Conservation (phyloP, 345 rosid genomes). For the Aegle marmelos region DNA sequence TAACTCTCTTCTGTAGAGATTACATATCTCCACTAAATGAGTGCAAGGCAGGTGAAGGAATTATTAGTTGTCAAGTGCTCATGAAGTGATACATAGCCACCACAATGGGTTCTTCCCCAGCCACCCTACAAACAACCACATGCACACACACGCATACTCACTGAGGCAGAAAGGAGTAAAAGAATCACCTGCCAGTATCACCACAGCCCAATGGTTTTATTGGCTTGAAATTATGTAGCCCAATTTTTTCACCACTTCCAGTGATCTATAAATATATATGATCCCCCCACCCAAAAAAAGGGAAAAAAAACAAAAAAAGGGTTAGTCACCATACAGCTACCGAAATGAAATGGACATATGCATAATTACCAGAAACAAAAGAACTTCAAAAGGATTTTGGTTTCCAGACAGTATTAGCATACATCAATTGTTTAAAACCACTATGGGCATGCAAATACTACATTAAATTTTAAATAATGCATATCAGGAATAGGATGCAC, state of each 20-base stretch:
- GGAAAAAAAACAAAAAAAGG: neutral
- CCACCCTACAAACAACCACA: neutral
- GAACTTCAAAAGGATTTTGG: neutral
- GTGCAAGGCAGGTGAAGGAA: neutral
- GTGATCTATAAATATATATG: conserved; percentile 48
- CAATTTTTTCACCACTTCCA: conserved; percentile 62
- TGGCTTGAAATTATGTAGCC: conserved; percentile 88
- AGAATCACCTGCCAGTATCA: conserved; percentile 88
- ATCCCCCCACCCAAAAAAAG: neutral
- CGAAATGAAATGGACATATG: neutral
- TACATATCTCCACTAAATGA: no score
- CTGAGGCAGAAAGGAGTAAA: neutral
- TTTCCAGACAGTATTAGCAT: neutral
- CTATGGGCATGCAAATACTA: neutral
- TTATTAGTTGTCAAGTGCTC: neutral
- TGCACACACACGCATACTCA: neutral
- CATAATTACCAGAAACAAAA: neutral
- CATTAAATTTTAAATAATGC: neutral
- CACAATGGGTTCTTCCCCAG: neutral
- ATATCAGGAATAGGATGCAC: neutral
- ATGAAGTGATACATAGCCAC: neutral
- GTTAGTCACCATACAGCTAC: neutral
- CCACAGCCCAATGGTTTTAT: conserved; percentile 93
- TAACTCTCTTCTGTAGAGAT: no score
- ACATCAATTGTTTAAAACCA: neutral